Conservation (phyloP, 331 rosid genomes). For the Dryas integrifolia region DNA sequence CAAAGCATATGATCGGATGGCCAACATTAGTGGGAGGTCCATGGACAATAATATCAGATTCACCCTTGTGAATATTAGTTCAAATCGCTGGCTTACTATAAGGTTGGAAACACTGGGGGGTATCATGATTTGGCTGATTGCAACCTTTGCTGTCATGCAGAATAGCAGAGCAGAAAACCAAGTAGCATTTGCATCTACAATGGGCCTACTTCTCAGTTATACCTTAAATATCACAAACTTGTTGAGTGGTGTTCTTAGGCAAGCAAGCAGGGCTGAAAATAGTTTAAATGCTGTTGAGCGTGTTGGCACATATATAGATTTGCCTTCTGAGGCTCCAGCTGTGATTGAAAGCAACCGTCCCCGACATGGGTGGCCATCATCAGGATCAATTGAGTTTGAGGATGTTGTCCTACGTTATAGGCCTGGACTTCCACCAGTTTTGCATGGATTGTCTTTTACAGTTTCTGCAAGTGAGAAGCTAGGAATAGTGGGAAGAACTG, state of each 20-base stretch:
- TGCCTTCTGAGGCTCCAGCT: conserved; percentile 71
- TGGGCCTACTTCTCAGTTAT: conserved; percentile 89
- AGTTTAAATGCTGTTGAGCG: conserved; percentile 90
- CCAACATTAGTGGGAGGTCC: conserved; percentile 60
- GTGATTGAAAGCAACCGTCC: conserved; percentile 65
- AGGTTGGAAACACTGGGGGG: conserved; percentile 82
- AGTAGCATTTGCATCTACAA: conserved; percentile 63
- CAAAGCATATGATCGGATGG: conserved; percentile 78
- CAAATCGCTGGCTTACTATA: conserved; percentile 72
- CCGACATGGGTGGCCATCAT: conserved; percentile 81
- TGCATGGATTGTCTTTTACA: conserved; percentile 69
- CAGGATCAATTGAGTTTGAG: conserved; percentile 67
- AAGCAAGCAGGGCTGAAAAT: conserved; percentile 84
- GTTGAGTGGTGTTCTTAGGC: conserved; percentile 74
- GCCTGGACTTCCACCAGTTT: conserved; percentile 85
- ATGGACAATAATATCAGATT: conserved; percentile 85
- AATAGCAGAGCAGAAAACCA: conserved; percentile 54
- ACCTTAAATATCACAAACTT: conserved; percentile 74
- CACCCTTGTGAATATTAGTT: conserved; percentile 56
- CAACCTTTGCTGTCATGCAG: conserved; percentile 82
- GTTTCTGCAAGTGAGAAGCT: conserved; percentile 70
- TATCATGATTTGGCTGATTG: conserved; percentile 81
- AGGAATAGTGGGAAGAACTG: conserved; percentile 93
- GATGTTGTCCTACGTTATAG: conserved; percentile 76
- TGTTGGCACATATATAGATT: conserved; percentile 62